Base-by-base conservation (phyloP, 225 moss, liverwort and hornwort genomes). In the Polytrichum formosum region DNA sequence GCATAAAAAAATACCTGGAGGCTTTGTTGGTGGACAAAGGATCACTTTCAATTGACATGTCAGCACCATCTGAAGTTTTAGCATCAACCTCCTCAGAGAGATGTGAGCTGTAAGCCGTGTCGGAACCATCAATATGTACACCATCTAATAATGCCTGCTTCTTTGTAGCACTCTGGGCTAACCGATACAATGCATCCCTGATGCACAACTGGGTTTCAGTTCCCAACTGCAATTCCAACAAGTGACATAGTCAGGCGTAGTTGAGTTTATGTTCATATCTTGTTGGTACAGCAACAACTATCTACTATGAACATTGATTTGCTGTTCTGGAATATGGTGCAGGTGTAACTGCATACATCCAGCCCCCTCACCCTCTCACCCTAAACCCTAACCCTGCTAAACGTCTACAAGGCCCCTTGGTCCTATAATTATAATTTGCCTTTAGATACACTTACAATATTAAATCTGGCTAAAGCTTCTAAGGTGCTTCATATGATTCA, bases 101-200 rank as follows among this genome's bases (percentile, higher is more conserved):
- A 75, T 79, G 76, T 75, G 84, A 86, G 60, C 66, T 82, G 28
- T 67, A 79, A 25, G 72, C 60, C 56, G 67, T 75, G 33, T 86
- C 87, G n/a, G 65, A 79, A 64, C 86, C 90, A 70, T 70, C 77
- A 26, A 66, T 16, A 27, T 61, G 74, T 30, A 65, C 79, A 79
- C 61, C 65, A 46, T 13, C 46, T 4, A 16, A 13, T 54, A 70
- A 74, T 69, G 88, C 84, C 70, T 88, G 84, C 71, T 90, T 82
- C 77, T 88, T 79, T 78, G 76, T 88, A 1, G 92, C 90, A 77
- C 90, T 92, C 75, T 84, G 80, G 27, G 92, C 92, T 64, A 92
- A 78, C 18, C 92, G 88, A 78, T 84, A 92, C 55, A 92, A 77
- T 18, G 88, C 90, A 80, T 92, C 86, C 62, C 92, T 82, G 62